Conservation (phyloP, 129 eudicot species). For the Flaveria sonorensis region DNA sequence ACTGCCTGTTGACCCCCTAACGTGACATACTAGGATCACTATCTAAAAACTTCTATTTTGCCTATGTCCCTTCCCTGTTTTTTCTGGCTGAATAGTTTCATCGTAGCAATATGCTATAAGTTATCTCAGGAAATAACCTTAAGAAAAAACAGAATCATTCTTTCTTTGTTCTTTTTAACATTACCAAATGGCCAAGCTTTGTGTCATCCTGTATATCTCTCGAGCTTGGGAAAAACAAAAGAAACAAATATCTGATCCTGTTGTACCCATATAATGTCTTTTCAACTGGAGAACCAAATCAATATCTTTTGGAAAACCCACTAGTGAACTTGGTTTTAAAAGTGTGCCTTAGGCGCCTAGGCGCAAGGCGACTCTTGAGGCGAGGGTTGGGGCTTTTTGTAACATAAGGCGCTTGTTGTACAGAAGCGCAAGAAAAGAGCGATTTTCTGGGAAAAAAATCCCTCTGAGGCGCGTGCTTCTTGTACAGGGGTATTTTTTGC, state of each 20-base stretch:
- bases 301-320: too few species aligned
- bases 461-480: too few species aligned
- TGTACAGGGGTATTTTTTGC: too few species aligned
- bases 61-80: neutral
- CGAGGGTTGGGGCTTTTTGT: too few species aligned
- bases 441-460: too few species aligned
- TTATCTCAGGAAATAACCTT: neutral
- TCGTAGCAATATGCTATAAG: neutral
- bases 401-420: too few species aligned
- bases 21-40: neutral
- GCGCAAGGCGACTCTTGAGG: too few species aligned
- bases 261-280: neutral
- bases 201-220: conserved; percentile 1
- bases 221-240: neutral
- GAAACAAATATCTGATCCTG: neutral
- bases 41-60: neutral
- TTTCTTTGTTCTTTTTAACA: conserved; percentile 1
- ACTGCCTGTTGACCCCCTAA: neutral
- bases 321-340: too few species aligned
- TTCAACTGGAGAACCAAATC: neutral
- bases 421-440: too few species aligned
- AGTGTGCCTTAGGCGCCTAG: too few species aligned
- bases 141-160: neutral
- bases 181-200: conserved; percentile 1
- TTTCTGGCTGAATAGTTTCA: neutral